phyloP scores from a whole-genome alignment of 2,329 filamentous ascomycete species.

The Verticillium klebahnii region DNA sequence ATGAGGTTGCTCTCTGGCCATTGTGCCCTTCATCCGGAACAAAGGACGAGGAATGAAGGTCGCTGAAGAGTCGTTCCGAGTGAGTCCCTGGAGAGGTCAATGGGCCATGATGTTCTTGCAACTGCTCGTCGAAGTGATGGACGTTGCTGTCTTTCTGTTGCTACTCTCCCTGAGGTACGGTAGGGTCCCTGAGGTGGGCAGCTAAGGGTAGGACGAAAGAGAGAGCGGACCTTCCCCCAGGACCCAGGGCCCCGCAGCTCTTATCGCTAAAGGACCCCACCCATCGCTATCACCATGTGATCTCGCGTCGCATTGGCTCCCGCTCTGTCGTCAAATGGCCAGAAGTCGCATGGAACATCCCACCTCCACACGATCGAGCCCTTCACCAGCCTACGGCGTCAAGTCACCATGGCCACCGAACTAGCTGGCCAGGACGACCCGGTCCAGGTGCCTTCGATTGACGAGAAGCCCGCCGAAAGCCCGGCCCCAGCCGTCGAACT shows the following conservation, averaged over 20 bases:
- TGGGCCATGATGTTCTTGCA: too few species aligned
- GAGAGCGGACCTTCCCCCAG: background rate
- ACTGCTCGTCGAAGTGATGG: too few species aligned
- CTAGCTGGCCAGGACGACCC: slow-evolving; percentile 5
- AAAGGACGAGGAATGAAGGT: too few species aligned
- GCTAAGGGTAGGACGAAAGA: background rate
- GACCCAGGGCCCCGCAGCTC: background rate
- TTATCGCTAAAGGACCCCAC: background rate
- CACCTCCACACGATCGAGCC: background rate
- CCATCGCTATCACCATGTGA: slow-evolving; percentile 1
- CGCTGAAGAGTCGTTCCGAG: too few species aligned
- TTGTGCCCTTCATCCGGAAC: too few species aligned
- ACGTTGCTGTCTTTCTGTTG: too few species aligned
- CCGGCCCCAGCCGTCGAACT: background rate
- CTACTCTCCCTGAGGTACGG: too few species aligned
- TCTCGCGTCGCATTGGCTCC: background rate
- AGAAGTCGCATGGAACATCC: background rate
- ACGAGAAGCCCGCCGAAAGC: background rate
- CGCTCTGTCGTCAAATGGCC: background rate
- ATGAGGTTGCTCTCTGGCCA: background rate
- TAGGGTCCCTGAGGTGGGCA: too few species aligned
- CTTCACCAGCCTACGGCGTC: background rate
- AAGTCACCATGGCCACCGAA: slow-evolving; percentile 5
- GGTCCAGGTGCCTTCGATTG: background rate
- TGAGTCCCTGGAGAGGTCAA: too few species aligned